phyloP scores from a whole-genome alignment of 768 basidiomycete genomes.

The Auriscalpium orientale region DNA sequence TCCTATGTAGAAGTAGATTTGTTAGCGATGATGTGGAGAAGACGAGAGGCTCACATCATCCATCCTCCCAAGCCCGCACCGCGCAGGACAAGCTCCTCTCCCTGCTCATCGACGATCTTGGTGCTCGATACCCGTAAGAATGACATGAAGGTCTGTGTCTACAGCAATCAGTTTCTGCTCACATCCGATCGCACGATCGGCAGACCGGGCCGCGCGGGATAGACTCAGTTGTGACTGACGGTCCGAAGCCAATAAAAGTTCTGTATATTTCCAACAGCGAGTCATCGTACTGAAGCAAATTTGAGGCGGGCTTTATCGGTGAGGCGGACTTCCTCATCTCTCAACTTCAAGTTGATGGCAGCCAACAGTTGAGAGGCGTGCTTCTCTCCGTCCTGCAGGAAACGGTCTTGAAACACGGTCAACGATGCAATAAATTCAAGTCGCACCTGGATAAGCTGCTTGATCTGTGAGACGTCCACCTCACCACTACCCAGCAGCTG shows the following conservation, averaged over 20 bases:
- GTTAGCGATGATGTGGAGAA: constrained; percentile 24
- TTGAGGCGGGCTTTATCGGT: constrained; percentile 52
- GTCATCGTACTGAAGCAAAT: constrained; percentile 28
- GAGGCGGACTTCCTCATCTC: constrained; percentile 53
- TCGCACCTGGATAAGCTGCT: constrained; percentile 48
- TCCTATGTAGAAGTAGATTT: constrained; percentile 4
- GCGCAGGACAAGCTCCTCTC: constrained; percentile 21
- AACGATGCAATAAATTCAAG: not conserved
- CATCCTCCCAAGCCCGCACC: constrained; percentile 35
- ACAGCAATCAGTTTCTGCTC: not conserved
- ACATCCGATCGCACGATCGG: not conserved
- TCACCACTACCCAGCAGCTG: constrained; percentile 59
- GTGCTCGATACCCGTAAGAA: constrained; percentile 19
- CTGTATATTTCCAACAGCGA: not conserved
- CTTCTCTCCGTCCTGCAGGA: constrained; percentile 53
- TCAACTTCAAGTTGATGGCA: constrained; percentile 56
- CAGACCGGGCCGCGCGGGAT: not conserved
- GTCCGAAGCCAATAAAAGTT: not conserved
- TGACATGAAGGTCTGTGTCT: constrained; percentile 3
- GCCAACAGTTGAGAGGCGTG: constrained; percentile 51
- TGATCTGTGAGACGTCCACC: constrained; percentile 39
- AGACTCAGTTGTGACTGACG: not conserved
- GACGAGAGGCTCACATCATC: not conserved
- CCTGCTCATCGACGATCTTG: constrained; percentile 22
- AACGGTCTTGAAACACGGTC: not conserved